phyloP scores from a whole-genome alignment of 2,329 filamentous ascomycete species.

The Diaporthe citriasiana region DNA sequence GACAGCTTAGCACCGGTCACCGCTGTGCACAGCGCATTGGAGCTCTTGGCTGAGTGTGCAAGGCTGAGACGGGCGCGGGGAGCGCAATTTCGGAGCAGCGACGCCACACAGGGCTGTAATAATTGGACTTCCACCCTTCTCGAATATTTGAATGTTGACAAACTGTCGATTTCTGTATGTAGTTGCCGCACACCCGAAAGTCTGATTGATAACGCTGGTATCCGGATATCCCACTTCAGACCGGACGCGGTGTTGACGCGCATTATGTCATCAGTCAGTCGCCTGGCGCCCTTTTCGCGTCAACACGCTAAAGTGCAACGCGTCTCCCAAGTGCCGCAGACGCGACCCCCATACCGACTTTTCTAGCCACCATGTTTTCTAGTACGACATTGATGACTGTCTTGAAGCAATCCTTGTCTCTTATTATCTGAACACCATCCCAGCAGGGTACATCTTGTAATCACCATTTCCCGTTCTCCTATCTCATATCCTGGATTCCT shows the following conservation, averaged over 20 bases:
- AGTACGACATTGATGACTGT: not conserved
- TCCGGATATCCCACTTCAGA: not conserved
- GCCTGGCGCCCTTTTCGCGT: not conserved
- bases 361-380: not conserved
- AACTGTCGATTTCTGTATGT: not conserved
- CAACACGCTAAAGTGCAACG: constrained; percentile 37
- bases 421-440: not conserved
- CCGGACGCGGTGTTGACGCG: not conserved
- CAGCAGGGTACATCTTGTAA: not conserved
- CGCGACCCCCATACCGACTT: constrained; percentile 17
- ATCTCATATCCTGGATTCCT: too few species aligned
- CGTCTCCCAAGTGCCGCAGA: constrained; percentile 34
- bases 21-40: not conserved
- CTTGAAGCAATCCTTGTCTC: not conserved
- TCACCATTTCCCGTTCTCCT: not conserved
- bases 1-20: too few species aligned
- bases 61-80: too few species aligned
- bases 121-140: not conserved
- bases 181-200: not conserved
- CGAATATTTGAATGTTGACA: too few species aligned
- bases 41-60: not conserved
- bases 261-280: constrained; percentile 22
- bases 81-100: not conserved
- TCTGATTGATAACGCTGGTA: not conserved
- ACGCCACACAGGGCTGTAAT: not conserved